These are phyloP conservation scores for Leucoagaricus sp. DNA, from an alignment of 1,284 basidiomycete species.

Conservation along the genomic window DNA sequence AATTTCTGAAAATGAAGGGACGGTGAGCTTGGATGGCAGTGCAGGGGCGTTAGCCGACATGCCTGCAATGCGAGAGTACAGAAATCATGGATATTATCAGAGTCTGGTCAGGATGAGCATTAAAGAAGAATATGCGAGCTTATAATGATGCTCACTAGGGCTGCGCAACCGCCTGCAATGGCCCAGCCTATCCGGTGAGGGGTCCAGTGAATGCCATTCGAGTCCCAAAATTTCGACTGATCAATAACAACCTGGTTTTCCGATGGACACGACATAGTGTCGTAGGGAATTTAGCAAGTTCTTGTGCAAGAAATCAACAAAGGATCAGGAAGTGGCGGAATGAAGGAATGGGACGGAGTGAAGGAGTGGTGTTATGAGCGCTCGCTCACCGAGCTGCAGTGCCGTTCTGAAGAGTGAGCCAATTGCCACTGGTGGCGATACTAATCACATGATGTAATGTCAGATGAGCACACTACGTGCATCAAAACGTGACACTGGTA, in stretches of 20 bases:
- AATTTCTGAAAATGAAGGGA: constrained; percentile 48
- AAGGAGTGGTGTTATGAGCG: background rate
- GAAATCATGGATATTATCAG: constrained; percentile 56
- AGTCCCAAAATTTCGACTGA: constrained; percentile 32
- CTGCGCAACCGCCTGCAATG: constrained; percentile 38
- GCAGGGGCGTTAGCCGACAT: constrained; percentile 25
- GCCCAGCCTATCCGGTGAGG: constrained; percentile 37
- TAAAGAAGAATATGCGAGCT: background rate
- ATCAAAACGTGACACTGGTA: no score
- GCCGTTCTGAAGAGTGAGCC: no score
- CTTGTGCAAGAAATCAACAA: no score
- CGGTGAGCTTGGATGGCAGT: background rate
- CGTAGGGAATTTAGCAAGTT: background rate
- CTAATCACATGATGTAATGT: no score
- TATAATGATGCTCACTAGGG: constrained; percentile 46
- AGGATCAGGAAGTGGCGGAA: background rate
- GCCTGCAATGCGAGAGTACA: constrained; percentile 63
- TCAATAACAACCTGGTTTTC: constrained; percentile 27
- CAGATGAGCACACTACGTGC: no score
- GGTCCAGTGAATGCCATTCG: constrained; percentile 30
- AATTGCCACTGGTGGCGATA: no score
- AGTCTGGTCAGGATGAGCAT: constrained; percentile 42
- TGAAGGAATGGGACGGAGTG: background rate
- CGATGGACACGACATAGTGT: constrained; percentile 24
- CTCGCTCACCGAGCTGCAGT: background rate